Evolutionary conservation across 1,139 yeast species (phyloP).

Genomic region (Scheffersomyces illinoinensis): DNA sequence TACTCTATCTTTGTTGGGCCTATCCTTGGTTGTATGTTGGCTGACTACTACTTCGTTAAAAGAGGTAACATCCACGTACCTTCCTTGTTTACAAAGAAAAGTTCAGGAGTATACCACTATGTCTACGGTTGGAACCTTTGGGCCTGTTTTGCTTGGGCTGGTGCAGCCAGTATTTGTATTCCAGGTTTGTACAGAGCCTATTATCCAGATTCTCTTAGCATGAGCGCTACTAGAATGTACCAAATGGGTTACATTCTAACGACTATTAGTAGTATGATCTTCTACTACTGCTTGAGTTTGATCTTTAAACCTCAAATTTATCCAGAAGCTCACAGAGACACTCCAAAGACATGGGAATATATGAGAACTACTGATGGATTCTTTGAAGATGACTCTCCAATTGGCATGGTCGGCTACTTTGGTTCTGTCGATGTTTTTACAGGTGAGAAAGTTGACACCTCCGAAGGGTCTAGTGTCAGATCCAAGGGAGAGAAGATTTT

Average conservation of each 20-base stretch:
- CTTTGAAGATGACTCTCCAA: slow-evolving; percentile 15
- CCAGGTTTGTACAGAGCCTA: neutral
- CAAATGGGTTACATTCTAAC: neutral
- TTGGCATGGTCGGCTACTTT: slow-evolving; percentile 16
- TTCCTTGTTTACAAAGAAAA: neutral
- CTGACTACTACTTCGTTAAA: neutral
- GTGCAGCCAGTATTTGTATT: neutral
- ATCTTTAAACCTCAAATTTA: slow-evolving; percentile 13
- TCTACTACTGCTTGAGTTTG: neutral
- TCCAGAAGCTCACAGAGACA: slow-evolving; percentile 12
- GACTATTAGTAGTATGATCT: neutral
- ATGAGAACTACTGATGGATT: slow-evolving; percentile 18
- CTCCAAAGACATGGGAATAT: slow-evolving; percentile 18
- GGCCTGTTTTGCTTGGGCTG: neutral
- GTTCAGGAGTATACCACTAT: neutral
- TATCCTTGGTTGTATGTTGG: neutral
- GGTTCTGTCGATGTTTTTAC: slow-evolving; percentile 9
- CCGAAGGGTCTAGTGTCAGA: neutral
- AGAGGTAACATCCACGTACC: neutral
- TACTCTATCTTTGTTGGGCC: neutral
- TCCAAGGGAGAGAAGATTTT: neutral
- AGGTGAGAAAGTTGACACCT: slow-evolving; percentile 1
- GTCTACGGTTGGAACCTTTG: neutral
- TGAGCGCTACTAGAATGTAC: neutral
- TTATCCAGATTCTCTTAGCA: neutral